These are phyloP conservation scores for Diaporthe caulivora DNA, from an alignment of 2,329 filamentous ascomycete species.

Conservation along the genomic window DNA sequence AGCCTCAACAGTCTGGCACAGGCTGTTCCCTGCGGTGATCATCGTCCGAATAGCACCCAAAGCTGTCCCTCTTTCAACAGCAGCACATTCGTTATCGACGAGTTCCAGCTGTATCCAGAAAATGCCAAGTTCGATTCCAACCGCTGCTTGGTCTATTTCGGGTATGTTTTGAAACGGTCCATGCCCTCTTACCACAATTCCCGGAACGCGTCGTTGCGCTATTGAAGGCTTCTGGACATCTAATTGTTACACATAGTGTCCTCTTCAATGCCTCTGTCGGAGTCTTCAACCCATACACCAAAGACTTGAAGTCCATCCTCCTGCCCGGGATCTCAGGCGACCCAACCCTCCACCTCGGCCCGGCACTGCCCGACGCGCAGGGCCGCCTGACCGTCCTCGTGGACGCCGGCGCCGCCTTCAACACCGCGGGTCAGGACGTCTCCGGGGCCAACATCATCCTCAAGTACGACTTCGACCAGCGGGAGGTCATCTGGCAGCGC, in stretches of 20 bases:
- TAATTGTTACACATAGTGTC: conserved; percentile 36
- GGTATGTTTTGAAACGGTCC: conserved; percentile 40
- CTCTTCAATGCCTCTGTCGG: conserved; percentile 51
- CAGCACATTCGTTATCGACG: conserved; percentile 44
- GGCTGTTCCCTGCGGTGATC: background rate
- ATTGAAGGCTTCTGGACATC: background rate
- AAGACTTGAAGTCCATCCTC: conserved; percentile 44
- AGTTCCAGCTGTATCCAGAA: conserved; percentile 52
- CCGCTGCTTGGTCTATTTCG: conserved; percentile 50
- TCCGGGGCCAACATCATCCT: conserved; percentile 53
- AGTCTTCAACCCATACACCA: conserved; percentile 50
- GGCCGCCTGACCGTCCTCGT: conserved; percentile 49
- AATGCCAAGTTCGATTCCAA: conserved; percentile 51
- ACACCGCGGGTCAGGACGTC: conserved; percentile 50
- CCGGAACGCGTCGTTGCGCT: background rate
- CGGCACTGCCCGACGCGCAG: conserved; percentile 50
- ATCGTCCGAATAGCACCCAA: background rate
- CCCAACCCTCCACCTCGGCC: conserved; percentile 49
- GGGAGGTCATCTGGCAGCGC: conserved; percentile 47
- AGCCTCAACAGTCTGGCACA: conserved; percentile 2
- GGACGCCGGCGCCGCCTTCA: conserved; percentile 51
- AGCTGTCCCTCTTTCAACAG: conserved; percentile 42
- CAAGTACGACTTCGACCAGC: conserved; percentile 48
- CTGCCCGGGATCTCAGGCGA: conserved; percentile 49
- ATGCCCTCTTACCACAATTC: background rate